Conservation (phyloP, 2,329 filamentous ascomycete species). For the Fusarium lyarnte region DNA sequence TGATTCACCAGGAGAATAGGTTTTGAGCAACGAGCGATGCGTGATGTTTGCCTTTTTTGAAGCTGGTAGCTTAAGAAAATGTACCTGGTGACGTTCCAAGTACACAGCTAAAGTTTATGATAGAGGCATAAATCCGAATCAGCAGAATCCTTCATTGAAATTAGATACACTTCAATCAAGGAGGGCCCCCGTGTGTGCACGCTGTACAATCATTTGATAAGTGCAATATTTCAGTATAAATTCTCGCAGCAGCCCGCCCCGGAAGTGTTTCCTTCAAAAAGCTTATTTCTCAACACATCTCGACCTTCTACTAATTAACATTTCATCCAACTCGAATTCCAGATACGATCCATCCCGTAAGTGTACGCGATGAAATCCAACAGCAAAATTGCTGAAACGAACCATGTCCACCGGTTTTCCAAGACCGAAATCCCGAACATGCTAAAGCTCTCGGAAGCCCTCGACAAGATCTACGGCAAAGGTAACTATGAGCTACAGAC, state of each 20-base stretch:
- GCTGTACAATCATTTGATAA: background rate
- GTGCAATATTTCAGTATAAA: background rate
- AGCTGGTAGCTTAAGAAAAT: background rate
- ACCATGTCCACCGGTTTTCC: background rate
- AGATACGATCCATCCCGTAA: rapidly evolving
- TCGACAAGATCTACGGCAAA: slow-evolving; percentile 2
- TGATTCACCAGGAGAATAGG: background rate
- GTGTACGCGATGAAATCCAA: background rate
- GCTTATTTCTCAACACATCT: too few species aligned
- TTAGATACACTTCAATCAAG: rapidly evolving
- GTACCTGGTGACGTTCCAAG: too few species aligned
- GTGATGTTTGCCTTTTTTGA: too few species aligned
- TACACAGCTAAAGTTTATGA: too few species aligned
- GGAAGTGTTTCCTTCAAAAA: rapidly evolving
- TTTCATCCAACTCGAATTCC: background rate
- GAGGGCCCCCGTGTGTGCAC: rapidly evolving
- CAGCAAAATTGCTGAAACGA: too few species aligned
- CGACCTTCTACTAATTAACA: rapidly evolving
- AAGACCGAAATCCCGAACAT: background rate
- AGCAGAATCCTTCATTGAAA: rapidly evolving
- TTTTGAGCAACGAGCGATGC: background rate
- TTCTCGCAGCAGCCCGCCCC: background rate
- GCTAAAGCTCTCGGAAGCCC: background rate
- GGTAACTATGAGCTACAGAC: background rate
- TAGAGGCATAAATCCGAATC: rapidly evolving